Conservation (phyloP, 2,329 filamentous ascomycete species). For the Xylaria sp. region DNA sequence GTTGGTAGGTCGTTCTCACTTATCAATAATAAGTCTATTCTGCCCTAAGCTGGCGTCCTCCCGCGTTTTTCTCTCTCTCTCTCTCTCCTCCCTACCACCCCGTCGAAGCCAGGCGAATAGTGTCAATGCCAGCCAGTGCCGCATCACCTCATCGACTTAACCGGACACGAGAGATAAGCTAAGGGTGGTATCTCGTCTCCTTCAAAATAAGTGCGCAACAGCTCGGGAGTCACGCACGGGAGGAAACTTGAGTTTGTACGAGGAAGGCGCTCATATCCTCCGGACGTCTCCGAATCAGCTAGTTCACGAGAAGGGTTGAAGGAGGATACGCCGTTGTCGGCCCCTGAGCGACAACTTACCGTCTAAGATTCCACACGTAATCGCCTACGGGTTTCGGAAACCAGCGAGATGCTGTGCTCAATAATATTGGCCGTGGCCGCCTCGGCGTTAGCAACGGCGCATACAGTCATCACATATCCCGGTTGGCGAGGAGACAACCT, state of each 20-base stretch:
- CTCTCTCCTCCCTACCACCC: background rate
- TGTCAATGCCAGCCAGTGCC: background rate
- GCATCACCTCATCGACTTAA: background rate
- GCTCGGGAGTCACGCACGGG: background rate
- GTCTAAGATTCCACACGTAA: background rate
- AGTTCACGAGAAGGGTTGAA: background rate
- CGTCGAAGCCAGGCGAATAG: background rate
- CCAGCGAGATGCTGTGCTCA: constrained; percentile 50
- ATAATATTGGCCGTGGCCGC: constrained; percentile 47
- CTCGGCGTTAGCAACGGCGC: constrained; percentile 60
- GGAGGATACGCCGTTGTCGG: background rate
- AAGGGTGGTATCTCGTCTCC: background rate
- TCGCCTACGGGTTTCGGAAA: background rate
- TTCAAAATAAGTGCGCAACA: background rate
- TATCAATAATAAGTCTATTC: constrained; percentile 22
- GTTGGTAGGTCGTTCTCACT: constrained; percentile 5
- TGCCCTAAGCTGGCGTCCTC: constrained; percentile 18
- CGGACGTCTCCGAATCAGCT: background rate
- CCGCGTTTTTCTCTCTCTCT: background rate
- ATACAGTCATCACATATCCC: constrained; percentile 84
- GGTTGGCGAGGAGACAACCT: constrained; percentile 88
- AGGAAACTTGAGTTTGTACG: background rate
- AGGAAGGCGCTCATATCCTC: background rate
- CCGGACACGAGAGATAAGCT: background rate
- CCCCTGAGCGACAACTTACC: constrained; percentile 13